Conservation (phyloP, 257 asterid species). For the Solanum virginianum region DNA sequence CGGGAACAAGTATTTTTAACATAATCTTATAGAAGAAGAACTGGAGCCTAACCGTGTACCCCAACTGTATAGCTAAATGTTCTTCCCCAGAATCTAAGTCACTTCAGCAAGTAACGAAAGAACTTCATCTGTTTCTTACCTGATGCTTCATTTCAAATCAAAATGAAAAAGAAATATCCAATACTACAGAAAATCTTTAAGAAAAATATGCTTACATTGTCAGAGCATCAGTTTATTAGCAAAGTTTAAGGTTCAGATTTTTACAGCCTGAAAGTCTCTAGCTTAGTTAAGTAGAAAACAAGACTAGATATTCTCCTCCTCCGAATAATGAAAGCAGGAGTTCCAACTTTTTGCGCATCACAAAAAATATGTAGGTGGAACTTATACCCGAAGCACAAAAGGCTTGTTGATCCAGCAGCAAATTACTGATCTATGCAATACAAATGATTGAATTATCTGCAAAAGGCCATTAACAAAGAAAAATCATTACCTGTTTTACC, state of each 20-base stretch:
- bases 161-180: neutral
- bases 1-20: neutral
- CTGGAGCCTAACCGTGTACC: neutral
- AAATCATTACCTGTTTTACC: conserved; percentile 58
- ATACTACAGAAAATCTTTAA: neutral
- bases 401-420: neutral
- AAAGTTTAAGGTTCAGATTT: neutral
- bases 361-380: neutral
- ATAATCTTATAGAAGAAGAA: neutral
- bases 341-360: neutral
- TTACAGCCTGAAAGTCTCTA: neutral
- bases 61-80: neutral
- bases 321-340: neutral
- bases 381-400: neutral
- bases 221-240: neutral
- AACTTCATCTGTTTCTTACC: neutral
- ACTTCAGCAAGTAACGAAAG: neutral
- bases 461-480: neutral
- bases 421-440: neutral
- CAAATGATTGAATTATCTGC: neutral
- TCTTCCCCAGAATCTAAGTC: neutral
- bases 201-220: neutral
- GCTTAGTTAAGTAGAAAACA: neutral
- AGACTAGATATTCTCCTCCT: neutral
- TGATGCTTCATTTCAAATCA: neutral